phyloP scores from a whole-genome alignment of 140 eudicot genomes.

The Cichorium intybus region DNA sequence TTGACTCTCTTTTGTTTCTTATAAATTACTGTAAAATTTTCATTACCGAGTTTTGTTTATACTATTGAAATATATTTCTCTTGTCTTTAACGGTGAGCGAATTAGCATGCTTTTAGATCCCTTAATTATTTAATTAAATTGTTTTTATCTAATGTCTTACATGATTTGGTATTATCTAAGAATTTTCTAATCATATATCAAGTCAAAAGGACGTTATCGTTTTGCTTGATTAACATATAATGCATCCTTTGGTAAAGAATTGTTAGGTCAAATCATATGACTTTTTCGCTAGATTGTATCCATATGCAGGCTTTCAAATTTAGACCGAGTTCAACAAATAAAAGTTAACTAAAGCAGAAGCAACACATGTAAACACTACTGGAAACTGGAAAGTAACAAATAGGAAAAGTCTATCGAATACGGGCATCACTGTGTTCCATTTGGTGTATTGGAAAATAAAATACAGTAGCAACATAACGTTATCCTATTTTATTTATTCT shows the following conservation, averaged over 20 bases:
- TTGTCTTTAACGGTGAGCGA: conserved; percentile 15
- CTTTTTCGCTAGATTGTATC: background rate
- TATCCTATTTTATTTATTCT: too few species aligned
- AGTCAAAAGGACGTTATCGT: background rate
- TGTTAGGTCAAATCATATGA: background rate
- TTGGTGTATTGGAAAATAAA: too few species aligned
- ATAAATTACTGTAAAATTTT: background rate
- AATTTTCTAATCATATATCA: conserved; percentile 3
- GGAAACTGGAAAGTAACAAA: too few species aligned
- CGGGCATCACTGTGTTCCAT: too few species aligned
- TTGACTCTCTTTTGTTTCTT: background rate
- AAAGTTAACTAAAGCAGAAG: background rate
- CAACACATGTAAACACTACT: too few species aligned
- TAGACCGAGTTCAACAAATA: background rate
- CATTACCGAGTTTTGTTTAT: background rate
- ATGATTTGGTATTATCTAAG: background rate
- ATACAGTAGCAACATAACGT: too few species aligned
- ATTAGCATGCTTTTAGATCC: background rate
- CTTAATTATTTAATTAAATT: background rate
- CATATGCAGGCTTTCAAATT: background rate
- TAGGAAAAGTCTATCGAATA: too few species aligned
- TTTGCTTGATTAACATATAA: background rate
- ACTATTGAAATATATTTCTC: background rate
- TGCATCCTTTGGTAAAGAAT: background rate
- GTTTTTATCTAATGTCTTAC: background rate